Evolutionary conservation across 192 early-diverging fungal genomes (phyloP), one percentile per base, ranked within the genome.

Genomic region (Linnemannia elongata): DNA sequence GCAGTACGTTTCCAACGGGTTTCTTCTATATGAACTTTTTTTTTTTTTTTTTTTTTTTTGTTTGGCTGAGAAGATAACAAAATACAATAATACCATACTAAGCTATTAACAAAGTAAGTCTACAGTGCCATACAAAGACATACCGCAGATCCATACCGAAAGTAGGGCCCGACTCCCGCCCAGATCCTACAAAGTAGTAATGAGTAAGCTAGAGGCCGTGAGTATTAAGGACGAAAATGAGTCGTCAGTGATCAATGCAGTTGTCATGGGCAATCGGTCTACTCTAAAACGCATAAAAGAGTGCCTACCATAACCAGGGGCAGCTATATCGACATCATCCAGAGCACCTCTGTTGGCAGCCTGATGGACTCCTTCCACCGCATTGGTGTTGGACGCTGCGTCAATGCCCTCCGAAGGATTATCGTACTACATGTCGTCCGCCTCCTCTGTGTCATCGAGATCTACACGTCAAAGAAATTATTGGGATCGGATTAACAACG

Each of bases 321-420:
- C 45, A 74, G 72, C 27, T 49, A 33, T 4, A 52, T 49, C 45
- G 27, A 74, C 4, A 74, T 33, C 71, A 72, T 45, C 41, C 71
- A 72, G 71, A 72, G 71, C 71, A 7, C 71, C 71, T 41, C 71
- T 72, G 41, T 72, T 42, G 42, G 71, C 24, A 72, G 42, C 36
- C 71, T 72, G 71, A n/a, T 42, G 3, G 17, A 44, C 42, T 45
- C 45, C 42, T 30, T 73, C n/a, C 72, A 74, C 72, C 52, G 72
- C 72, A 0, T 74, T 74, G n/a, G 72, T 74, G 72, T 74, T 45
- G 72, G 42, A 74, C n/a, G 13, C 44, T 74, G 45, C 7, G 72
- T 33, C 72, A 24, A 74, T 49, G 72, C 2, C 57, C 27, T 63
- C 57, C 57, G 57, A 63, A 33, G 18, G 69, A 71, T 71, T 38